Evolutionary conservation across 768 basidiomycete species (phyloP).

Genomic region (Ramaria sp.): DNA sequence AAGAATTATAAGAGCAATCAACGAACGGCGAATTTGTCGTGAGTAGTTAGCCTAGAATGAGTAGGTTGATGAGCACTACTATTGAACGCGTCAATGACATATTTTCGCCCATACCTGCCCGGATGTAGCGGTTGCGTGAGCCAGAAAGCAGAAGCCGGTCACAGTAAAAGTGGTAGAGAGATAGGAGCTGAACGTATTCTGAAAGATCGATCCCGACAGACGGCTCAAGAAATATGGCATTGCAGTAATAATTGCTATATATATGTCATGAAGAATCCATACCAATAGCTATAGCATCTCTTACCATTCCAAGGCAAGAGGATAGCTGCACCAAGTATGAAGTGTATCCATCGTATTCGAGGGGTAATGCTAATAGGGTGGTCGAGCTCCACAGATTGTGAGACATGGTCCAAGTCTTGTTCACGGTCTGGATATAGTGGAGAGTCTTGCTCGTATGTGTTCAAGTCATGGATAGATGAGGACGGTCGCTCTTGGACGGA

Average conservation of each 20-base stretch:
- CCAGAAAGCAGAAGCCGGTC: constrained; percentile 58
- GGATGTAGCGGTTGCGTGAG: constrained; percentile 59
- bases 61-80: not conserved
- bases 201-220: constrained; percentile 46
- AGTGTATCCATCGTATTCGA: constrained; percentile 41
- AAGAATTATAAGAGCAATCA: constrained; percentile 38
- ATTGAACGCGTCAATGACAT: not conserved
- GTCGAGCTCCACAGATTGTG: not conserved
- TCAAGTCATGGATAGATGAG: not conserved
- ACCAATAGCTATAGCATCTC: constrained; percentile 12
- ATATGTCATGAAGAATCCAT: constrained; percentile 1
- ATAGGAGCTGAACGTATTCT: constrained; percentile 53
- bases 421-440: not conserved
- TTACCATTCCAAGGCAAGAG: constrained; percentile 87
- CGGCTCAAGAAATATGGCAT: constrained; percentile 72
- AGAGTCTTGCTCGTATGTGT: not conserved
- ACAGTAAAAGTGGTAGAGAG: constrained; percentile 53
- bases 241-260: constrained; percentile 72
- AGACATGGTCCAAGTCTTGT: not conserved
- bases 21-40: constrained; percentile 33
- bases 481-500: not conserved
- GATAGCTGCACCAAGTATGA: constrained; percentile 66
- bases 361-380: not conserved
- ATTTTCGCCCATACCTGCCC: constrained; percentile 42
- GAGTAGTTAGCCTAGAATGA: constrained; percentile 45